Base-by-base conservation (phyloP, 2,329 filamentous ascomycete species). In the Aspergillus sp. region DNA sequence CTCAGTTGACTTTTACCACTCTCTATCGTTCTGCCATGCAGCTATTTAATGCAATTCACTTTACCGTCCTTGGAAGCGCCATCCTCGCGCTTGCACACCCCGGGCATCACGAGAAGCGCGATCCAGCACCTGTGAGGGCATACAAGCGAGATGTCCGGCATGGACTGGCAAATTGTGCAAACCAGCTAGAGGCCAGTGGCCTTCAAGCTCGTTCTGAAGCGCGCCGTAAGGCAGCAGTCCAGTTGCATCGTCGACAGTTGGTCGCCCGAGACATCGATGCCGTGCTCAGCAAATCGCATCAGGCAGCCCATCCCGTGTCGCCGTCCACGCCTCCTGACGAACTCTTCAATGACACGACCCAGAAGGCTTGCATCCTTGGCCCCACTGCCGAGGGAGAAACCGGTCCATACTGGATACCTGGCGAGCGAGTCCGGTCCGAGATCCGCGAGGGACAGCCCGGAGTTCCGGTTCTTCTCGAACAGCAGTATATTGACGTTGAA, bases 321-420 rank as follows among this genome's bases (percentile, higher is more conserved):
- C 2, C 60, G 8, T 58, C 52, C 43, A 63, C 64, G 2, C 41
- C 64, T 12, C 65, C 66, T n/a, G 50, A 56, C 1, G 61, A 62
- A n/a, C 47, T 71, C 11, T 71, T 71, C 55, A 5, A 11, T 4
- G 38, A 38, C 8, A 34, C 17, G 8, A 43, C 9, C 8, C 13
- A 58, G 36, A 64, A 63, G 48, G 68, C 76, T 26, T 83, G 80
- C 60, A 66, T 82, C n/a, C 71, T 83, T 26, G 77, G 74, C 24
- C 81, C 81, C 0, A 22, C 41, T 20, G 17, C 41, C 8, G 80
- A 83, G 65, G 77, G 78, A 13, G 81, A 77, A 6, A 73, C 52
- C 9, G 64, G 66, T 3, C 81, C 81, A 8, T 83, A 80, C 70
- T 84, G 68, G 57, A 70, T 77, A n/a, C 62, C 64, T 13, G 73